Base-by-base conservation (phyloP, 768 basidiomycete genomes). In the Ramaria rubella region DNA sequence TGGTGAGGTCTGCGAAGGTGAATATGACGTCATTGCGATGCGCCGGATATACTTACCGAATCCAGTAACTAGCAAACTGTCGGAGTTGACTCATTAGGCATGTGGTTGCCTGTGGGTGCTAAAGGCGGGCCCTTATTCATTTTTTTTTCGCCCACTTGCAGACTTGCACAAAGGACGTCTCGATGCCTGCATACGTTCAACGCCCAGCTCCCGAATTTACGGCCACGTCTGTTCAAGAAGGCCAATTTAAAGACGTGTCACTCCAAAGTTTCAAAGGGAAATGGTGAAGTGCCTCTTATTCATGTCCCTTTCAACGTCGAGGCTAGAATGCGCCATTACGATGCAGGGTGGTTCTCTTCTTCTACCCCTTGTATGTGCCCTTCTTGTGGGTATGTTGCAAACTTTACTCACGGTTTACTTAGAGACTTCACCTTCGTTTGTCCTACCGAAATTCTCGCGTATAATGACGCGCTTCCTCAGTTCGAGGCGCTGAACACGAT, bases 401-500 rank as follows among this genome's bases (percentile, higher is more conserved):
- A 48, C 24, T 8, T 17, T 26, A 12, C 26, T 33, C 24, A 27
- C 34, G 27, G 17, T 26, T 9, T 55, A 19, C 54, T 31, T 24
- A 91, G 87, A 77, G 87, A 89, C 66, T 91, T 90, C 71, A 90
- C 90, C 36, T 90, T 89, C 62, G 88, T 90, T 64, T 94, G 91
- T 73, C 91, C 91, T n/a, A 94, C 92, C 57, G 94, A 95, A 72
- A 94, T 96, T 67, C 81, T 94, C 46, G 94, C 93, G 1, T 96
- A 94, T 80, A 93, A 95, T 70, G 89, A 91, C 59, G 86, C 90
- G 8, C 80, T 95, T 30, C 67, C 81, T 51, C 76, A 79, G 59
- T 93, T 95, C 77, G 76, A 82, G 53, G 78, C 77, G 52, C 74
- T 94, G 60, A 81, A 85, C 68, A 84, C 90, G 26, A 76, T 75